A percentile compares a stretch with the other conserved stretches of the same genome.
Conservation (phyloP, 208 protist species). For the Leishmania gerbilli region DNA sequence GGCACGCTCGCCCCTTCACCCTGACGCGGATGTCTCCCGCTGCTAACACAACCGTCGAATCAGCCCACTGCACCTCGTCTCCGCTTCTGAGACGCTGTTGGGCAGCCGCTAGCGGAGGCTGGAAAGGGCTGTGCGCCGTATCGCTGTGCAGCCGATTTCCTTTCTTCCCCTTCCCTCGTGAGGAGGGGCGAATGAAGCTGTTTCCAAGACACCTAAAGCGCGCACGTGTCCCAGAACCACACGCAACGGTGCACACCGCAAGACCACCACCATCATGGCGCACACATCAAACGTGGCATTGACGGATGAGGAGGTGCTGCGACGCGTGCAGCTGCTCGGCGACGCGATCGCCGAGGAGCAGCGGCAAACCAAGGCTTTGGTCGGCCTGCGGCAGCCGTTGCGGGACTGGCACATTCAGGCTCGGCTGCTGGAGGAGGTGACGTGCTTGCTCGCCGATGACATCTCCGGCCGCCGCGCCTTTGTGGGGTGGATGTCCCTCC, state of each 20-base stretch:
- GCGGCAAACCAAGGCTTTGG: neutral
- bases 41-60: neutral
- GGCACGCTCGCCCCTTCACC: neutral
- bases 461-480: slow-evolving; percentile 35
- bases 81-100: neutral
- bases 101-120: neutral
- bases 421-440: slow-evolving; percentile 36
- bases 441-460: slow-evolving; percentile 29
- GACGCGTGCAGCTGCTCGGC: slow-evolving; percentile 36
- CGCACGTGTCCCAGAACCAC: no score
- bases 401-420: slow-evolving; percentile 37
- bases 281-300: slow-evolving; percentile 7
- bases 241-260: neutral
- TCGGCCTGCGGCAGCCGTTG: neutral
- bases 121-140: neutral
- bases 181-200: neutral
- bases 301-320: slow-evolving; percentile 22
- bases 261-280: slow-evolving; percentile 9
- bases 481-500: slow-evolving; percentile 44
- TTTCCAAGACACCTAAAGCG: no score
- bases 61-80: neutral
- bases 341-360: slow-evolving; percentile 23
- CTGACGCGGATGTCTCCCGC: neutral
- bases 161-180: neutral
- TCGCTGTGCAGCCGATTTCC: neutral